phyloP scores from a whole-genome alignment of 805 yeast genomes.

The Kazachstania viticola region DNA sequence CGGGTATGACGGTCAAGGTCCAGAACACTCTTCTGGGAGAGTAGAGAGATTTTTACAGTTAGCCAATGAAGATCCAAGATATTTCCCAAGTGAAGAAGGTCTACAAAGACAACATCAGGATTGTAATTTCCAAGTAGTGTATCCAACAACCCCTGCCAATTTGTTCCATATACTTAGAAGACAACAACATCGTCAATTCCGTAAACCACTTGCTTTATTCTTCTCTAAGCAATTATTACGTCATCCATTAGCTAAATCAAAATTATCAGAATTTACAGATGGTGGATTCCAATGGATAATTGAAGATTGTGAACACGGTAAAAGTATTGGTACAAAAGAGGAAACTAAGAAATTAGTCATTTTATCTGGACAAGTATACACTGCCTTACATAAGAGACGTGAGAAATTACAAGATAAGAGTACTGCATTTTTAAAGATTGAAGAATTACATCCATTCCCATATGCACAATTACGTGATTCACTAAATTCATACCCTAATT shows the following conservation, averaged over 20 bases:
- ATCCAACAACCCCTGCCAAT: constrained; percentile 96
- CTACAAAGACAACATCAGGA: constrained; percentile 97
- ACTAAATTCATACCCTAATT: constrained; percentile 64
- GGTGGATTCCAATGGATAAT: constrained; percentile 92
- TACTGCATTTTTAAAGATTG: constrained; percentile 82
- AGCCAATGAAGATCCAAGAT: constrained; percentile 91
- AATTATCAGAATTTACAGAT: constrained; percentile 74
- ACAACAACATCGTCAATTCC: constrained; percentile 98
- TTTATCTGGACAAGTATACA: constrained; percentile 88
- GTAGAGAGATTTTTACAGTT: constrained; percentile 92
- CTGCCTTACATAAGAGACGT: constrained; percentile 86
- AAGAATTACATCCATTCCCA: constrained; percentile 98
- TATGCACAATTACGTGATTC: constrained; percentile 84
- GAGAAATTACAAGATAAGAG: constrained; percentile 60
- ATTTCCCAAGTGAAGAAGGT: constrained; percentile 81
- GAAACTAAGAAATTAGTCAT: constrained; percentile 82
- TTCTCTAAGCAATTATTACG: constrained; percentile 91
- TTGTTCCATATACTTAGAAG: constrained; percentile 94
- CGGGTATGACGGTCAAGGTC: constrained; percentile 99
- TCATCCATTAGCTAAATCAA: constrained; percentile 94
- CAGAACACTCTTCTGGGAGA: constrained; percentile 98
- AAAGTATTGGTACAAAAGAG: constrained; percentile 60
- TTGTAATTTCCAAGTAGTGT: constrained; percentile 93
- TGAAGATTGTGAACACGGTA: constrained; percentile 82
- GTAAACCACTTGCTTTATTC: constrained; percentile 77